Evolutionary conservation across 78 protist species (phyloP), one percentile per base, ranked within the genome.

Genomic region (Tieghemostelium lacteum): DNA sequence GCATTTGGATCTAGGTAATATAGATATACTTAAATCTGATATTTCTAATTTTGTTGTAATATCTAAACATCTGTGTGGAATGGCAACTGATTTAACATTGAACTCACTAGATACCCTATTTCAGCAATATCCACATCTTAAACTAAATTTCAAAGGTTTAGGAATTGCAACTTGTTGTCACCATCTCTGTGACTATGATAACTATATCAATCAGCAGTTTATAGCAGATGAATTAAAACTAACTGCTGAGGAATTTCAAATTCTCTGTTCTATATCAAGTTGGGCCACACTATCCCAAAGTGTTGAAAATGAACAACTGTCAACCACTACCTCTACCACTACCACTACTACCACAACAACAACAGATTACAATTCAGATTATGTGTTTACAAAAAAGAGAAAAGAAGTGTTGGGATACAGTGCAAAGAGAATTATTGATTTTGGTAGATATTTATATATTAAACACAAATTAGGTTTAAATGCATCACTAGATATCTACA

Each of bases 91-190:
- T 69, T 69, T 83, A 55, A 83, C 91, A 5, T 40, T 83, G 12
- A 65, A 69, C 36, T 83, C 70, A 24, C 17, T 83, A 19, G 52
- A n/a, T 8, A 83, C 66, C 33, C 29, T 73, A 29, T 37, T 78
- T 12, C 2, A 36, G 5, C 3, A 2, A 1, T 69, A 58, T 39
- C n/a, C 16, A 1, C 36, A 28, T 3, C 36, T 54, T 29, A 45
- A 37, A 33, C 16, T 22, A 17, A 69, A 40, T 8, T 83, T 83
- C 22, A 60, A 54, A 33, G 91, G 91, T 19, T 58, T 83, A 33
- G 91, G 80, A 49, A 69, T 83, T 40, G 91, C 91, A 57, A 83
- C 91, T 20, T 83, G 91, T 69, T 83, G 91, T 60, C 91, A 83
- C 42, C 91, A 83, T 69, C 12, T 69, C 39, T 83, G 91, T 60